A percentile compares a stretch with the other conserved stretches of the same genome.
phyloP scores from a whole-genome alignment of 2,329 filamentous ascomycete species.

The Fusarium piperis region DNA sequence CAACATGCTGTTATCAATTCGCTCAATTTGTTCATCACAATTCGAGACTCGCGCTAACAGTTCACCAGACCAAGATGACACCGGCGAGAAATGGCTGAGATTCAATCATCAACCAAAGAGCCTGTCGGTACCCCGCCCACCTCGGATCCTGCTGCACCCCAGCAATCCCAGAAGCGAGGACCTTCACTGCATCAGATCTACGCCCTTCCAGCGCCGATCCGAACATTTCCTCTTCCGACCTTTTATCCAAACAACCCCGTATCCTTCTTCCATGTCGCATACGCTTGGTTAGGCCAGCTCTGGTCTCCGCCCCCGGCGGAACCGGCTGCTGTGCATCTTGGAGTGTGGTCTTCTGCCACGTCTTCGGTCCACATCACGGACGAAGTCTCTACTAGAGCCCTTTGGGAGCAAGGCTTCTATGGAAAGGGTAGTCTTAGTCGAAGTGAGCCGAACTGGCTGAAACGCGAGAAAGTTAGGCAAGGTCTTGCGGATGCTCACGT shows the following conservation, averaged over 20 bases:
- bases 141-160: conserved; percentile 30
- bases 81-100: conserved; percentile 56
- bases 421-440: conserved; percentile 93
- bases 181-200: conserved; percentile 77
- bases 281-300: conserved; percentile 79
- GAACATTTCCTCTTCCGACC: conserved; percentile 83
- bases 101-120: conserved; percentile 38
- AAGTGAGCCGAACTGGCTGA: conserved; percentile 94
- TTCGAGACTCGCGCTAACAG: conserved; percentile 22
- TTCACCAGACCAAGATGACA: conserved; percentile 58
- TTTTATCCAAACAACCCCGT: conserved; percentile 94
- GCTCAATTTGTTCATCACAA: background rate
- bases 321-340: conserved; percentile 71
- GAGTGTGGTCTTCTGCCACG: conserved; percentile 83
- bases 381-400: conserved; percentile 74
- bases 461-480: conserved; percentile 78
- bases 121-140: conserved; percentile 35
- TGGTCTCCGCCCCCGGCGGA: conserved; percentile 74
- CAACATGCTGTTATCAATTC: conserved; percentile 41
- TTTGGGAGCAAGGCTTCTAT: conserved; percentile 98
- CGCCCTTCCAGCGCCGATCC: conserved; percentile 80
- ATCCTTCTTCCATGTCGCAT: conserved; percentile 82
- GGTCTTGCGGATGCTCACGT: conserved; percentile 74
- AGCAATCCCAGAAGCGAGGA: conserved; percentile 45
- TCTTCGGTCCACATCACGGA: conserved; percentile 87